phyloP scores from a whole-genome alignment of 495 filamentous ascomycete species.

The Sphaerosporella brunnea region DNA sequence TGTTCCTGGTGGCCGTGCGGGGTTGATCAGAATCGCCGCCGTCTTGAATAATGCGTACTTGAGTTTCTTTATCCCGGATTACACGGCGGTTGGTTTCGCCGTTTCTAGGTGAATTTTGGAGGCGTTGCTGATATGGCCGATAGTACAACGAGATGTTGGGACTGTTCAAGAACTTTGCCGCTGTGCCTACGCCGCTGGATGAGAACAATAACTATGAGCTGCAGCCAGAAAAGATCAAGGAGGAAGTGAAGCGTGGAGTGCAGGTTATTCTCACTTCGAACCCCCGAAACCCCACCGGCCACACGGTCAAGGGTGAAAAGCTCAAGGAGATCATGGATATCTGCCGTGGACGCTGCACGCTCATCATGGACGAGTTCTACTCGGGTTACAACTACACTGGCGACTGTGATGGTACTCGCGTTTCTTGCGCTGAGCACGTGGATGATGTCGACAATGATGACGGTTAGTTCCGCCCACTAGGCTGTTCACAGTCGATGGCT shows the following conservation, averaged over 20 bases:
- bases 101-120: background rate
- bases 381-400: slow-evolving; percentile 87
- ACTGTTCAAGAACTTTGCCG: slow-evolving; percentile 80
- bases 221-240: slow-evolving; percentile 75
- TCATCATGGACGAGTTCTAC: slow-evolving; percentile 96
- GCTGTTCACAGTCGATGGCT: background rate
- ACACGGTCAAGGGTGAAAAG: slow-evolving; percentile 61
- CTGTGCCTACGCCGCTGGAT: slow-evolving; percentile 70
- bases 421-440: slow-evolving; percentile 74
- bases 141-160: slow-evolving; percentile 87
- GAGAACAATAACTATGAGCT: slow-evolving; percentile 53
- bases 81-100: slow-evolving; percentile 26
- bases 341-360: slow-evolving; percentile 70
- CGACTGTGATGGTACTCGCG: slow-evolving; percentile 71
- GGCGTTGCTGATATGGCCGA: slow-evolving; percentile 28
- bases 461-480: slow-evolving; percentile 26
- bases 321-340: slow-evolving; percentile 79
- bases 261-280: slow-evolving; percentile 90
- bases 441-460: slow-evolving; percentile 28
- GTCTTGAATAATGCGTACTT: slow-evolving; percentile 85
- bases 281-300: slow-evolving; percentile 87
- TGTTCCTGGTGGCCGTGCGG: slow-evolving; percentile 82
- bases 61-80: slow-evolving; percentile 67
- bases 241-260: slow-evolving; percentile 73
- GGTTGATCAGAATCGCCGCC: slow-evolving; percentile 83